Conservation (phyloP, 805 yeast species). For the Lipomyces kockii region DNA sequence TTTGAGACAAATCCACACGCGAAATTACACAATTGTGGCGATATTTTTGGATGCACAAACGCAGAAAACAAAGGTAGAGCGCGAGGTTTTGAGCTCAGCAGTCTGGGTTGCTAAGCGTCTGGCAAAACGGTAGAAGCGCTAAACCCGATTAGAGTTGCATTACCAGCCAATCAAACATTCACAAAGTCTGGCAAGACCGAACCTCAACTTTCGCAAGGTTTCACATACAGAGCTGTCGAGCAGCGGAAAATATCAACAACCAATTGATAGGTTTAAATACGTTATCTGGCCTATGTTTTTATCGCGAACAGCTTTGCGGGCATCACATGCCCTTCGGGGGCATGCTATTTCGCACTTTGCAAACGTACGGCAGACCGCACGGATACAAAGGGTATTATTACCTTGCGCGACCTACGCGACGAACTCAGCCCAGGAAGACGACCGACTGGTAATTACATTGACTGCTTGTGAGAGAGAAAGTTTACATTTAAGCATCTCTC, state of each 20-base stretch:
- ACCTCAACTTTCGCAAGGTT: not conserved
- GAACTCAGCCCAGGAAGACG: constrained; percentile 21
- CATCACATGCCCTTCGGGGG: not conserved
- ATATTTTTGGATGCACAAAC: constrained; percentile 2
- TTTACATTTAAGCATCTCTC: not conserved
- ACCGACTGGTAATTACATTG: constrained; percentile 24
- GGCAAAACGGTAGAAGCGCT: not conserved
- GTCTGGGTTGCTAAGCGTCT: not conserved
- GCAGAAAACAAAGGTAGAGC: not conserved
- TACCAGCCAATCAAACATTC: not conserved
- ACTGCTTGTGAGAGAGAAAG: not conserved
- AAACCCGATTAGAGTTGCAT: not conserved
- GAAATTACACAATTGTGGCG: constrained; percentile 15
- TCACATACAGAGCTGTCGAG: not conserved
- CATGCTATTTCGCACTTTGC: not conserved
- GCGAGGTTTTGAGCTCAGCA: not conserved
- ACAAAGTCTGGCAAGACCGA: not conserved
- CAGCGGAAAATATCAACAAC: not conserved
- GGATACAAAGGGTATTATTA: not conserved
- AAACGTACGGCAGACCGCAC: not conserved
- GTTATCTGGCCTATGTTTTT: not conserved
- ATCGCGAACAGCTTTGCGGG: not conserved
- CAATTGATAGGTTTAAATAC: not conserved
- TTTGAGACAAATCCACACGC: not conserved
- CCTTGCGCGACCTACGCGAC: constrained; percentile 19